Evolutionary conservation across 2,329 filamentous ascomycete species (phyloP), one percentile per base, ranked within the genome.

Genomic region (Monosporascus sp.): DNA sequence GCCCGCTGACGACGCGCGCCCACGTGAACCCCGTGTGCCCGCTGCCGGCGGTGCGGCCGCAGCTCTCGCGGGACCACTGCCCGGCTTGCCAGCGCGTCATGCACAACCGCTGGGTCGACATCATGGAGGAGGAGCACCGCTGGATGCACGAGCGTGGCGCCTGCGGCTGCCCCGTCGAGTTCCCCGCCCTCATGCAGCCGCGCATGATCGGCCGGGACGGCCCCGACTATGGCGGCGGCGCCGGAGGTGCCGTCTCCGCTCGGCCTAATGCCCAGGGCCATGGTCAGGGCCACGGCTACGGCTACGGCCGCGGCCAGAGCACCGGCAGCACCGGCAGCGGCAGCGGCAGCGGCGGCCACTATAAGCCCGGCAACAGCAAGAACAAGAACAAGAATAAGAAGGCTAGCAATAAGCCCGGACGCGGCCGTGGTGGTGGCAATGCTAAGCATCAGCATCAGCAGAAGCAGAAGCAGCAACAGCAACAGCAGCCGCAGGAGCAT

Each of bases 71-170:
- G 3, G 64, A 62, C 36, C 72, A 74, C 68, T 76, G 74, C 49
- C 58, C 66, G 0, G 53, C 66, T 2, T 76, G 74, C 59, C 65
- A 64, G 45, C 67, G 72, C 5, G 62, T 71, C 38, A 48, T 74
- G 1, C 73, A 75, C 60, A 65, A 62, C 27, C 68, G 73, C 18
- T 70, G 63, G 51, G 67, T 72, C 0, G 64, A 74, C 51, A 70
- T 75, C 47, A 59, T 68, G 5, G 72, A 74, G 58, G 65, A 62
- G 54, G 72, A 75, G 64, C 74, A 75, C 58, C 69, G 68, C 14
- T 76, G 69, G 64, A 70, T 74, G 60, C 74, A 76, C 60, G 70
- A 71, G 59, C 70, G 72, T n/a, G 74, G 72, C 3, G 71, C 61
- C 6, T 76, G 74, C 52, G 59, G 59, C 24, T 76, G 74, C 49